phyloP scores from a whole-genome alignment of 2,329 filamentous ascomycete genomes.

The Paraphaeosphaeria minitans region DNA sequence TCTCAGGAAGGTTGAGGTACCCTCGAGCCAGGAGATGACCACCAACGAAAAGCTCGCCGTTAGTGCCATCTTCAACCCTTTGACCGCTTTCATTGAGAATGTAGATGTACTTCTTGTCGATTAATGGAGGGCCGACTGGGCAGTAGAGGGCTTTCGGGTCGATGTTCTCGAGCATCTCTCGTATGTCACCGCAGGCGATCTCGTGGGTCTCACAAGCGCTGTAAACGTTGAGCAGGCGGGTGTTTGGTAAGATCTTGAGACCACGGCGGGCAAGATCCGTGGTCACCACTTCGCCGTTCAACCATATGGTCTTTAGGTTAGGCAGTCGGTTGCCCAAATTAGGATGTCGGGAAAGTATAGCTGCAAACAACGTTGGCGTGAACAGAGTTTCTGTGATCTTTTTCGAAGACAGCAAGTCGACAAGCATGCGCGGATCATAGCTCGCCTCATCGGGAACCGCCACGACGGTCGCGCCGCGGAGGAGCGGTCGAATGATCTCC shows the following conservation, averaged over 20 bases:
- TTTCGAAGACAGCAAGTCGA: conserved; percentile 69
- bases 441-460: conserved; percentile 76
- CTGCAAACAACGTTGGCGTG: conserved; percentile 79
- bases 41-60: conserved; percentile 76
- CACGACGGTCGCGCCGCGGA: conserved; percentile 77
- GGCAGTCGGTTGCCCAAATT: conserved; percentile 68
- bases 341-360: conserved; percentile 72
- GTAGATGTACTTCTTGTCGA: conserved; percentile 69
- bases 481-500: conserved; percentile 78
- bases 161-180: conserved; percentile 62
- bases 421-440: conserved; percentile 76
- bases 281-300: conserved; percentile 83
- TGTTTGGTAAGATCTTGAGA: conserved; percentile 69
- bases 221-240: conserved; percentile 77
- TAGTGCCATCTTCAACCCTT: conserved; percentile 63
- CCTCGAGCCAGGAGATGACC: conserved; percentile 75
- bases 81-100: conserved; percentile 73
- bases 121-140: conserved; percentile 72
- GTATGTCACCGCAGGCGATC: conserved; percentile 76
- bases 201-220: conserved; percentile 84
- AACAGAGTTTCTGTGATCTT: conserved; percentile 80
- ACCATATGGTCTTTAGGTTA: conserved; percentile 72
- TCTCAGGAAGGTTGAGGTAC: conserved; percentile 80
- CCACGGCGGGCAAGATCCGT: conserved; percentile 74
- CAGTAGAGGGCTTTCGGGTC: conserved; percentile 69